Percentiles rank a stretch among this genome's conserved stretches.
Conservation (phyloP, 148 eudicot species). For the Persicaria tinctoria region DNA sequence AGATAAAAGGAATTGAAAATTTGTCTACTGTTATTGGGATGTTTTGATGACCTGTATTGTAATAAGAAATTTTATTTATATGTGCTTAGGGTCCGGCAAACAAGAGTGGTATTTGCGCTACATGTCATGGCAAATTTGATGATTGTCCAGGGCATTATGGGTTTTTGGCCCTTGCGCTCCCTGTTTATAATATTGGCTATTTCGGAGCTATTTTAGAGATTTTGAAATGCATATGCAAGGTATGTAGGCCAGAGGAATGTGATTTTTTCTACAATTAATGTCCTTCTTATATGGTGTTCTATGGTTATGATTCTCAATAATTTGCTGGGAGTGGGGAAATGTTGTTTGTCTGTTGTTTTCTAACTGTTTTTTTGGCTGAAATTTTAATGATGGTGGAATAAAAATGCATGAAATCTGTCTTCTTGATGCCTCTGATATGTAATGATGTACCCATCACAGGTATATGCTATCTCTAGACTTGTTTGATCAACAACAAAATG, state of each 20-base stretch:
- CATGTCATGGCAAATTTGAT: conserved; percentile 51
- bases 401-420: not conserved
- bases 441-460: not conserved
- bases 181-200: conserved; percentile 79
- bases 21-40: not conserved
- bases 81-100: conserved; percentile 75
- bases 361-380: not conserved
- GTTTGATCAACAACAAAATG: not conserved
- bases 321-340: conserved; percentile 1
- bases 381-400: not conserved
- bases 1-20: not conserved
- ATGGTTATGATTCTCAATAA: not conserved
- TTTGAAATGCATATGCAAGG: conserved; percentile 98
- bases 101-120: conserved; percentile 53
- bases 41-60: not conserved
- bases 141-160: conserved; percentile 95
- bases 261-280: not conserved
- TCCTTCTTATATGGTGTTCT: not conserved
- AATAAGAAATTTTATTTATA: not conserved
- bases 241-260: conserved; percentile 18
- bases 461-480: not conserved
- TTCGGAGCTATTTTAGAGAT: conserved; percentile 53
- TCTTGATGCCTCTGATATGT: not conserved
- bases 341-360: not conserved
- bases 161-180: conserved; percentile 64